phyloP scores from a whole-genome alignment of 768 basidiomycete species.

The Jaapia argillacea region DNA sequence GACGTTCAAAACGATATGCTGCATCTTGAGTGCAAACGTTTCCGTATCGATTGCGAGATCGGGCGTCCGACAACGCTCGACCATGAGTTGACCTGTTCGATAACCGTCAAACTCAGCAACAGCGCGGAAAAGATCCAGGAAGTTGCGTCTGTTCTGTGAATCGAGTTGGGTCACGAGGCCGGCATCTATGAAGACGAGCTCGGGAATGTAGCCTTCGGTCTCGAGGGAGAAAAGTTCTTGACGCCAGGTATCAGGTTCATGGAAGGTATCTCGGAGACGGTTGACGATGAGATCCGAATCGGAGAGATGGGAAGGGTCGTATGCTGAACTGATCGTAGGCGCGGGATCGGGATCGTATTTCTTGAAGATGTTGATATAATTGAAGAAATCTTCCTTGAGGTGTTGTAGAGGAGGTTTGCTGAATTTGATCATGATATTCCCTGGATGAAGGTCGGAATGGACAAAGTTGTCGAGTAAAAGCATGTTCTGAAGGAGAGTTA shows the following conservation, averaged over 20 bases:
- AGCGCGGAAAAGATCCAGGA: slow-evolving; percentile 93
- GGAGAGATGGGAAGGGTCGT: slow-evolving; percentile 5
- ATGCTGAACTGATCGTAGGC: background rate
- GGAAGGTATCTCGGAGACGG: slow-evolving; percentile 48
- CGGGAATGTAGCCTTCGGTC: slow-evolving; percentile 75
- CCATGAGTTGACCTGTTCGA: slow-evolving; percentile 89
- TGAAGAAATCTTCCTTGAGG: slow-evolving; percentile 51
- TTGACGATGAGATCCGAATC: slow-evolving; percentile 46
- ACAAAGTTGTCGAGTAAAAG: slow-evolving; percentile 96
- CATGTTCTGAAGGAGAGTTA: slow-evolving; percentile 65
- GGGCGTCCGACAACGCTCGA: slow-evolving; percentile 87
- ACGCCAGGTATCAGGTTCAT: slow-evolving; percentile 60
- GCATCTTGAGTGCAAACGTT: slow-evolving; percentile 96
- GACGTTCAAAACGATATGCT: slow-evolving; percentile 86
- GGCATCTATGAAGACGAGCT: slow-evolving; percentile 94
- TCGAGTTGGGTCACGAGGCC: slow-evolving; percentile 89
- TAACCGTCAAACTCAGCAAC: slow-evolving; percentile 97
- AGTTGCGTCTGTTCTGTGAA: slow-evolving; percentile 77
- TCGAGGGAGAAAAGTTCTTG: slow-evolving; percentile 53
- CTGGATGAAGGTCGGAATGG: slow-evolving; percentile 84
- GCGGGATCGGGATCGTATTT: slow-evolving; percentile 11
- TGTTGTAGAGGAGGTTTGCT: slow-evolving; percentile 67
- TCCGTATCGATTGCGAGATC: slow-evolving; percentile 86
- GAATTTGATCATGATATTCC: slow-evolving; percentile 98
- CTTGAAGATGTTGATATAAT: slow-evolving; percentile 31